Evolutionary conservation across 2,329 filamentous ascomycete genomes (phyloP).

Genomic region (Cladosporium sp.): DNA sequence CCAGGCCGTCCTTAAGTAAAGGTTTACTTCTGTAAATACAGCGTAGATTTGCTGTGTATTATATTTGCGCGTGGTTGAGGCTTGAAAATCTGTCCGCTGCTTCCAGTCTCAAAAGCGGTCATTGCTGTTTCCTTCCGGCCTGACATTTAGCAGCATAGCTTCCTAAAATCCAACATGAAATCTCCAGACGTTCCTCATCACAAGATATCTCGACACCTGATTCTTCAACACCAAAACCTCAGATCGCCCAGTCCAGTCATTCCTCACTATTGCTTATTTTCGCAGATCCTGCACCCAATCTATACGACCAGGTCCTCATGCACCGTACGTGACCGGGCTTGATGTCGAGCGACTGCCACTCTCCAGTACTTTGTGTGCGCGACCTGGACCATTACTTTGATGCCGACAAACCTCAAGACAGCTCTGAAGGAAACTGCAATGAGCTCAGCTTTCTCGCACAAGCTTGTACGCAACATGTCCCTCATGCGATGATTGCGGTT

Average conservation of each 20-base stretch:
- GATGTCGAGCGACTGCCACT: constrained; percentile 17
- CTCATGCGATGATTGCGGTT: too few species aligned
- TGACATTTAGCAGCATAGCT: not conserved
- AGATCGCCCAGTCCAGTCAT: not conserved
- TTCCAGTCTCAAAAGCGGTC: not conserved
- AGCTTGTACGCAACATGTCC: too few species aligned
- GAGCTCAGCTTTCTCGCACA: not conserved
- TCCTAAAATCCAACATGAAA: not conserved
- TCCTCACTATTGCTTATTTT: not conserved
- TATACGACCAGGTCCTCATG: not conserved
- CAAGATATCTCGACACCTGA: not conserved
- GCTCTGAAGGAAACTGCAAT: not conserved
- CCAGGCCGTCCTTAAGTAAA: constrained; percentile 78
- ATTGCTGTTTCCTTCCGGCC: not conserved
- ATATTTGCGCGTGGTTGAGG: constrained; percentile 20
- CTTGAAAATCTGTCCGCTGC: not conserved
- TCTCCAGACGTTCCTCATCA: not conserved
- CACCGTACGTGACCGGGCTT: constrained; percentile 1
- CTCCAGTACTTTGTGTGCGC: constrained; percentile 14
- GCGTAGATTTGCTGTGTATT: constrained; percentile 23
- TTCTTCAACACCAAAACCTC: not conserved
- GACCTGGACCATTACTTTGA: constrained; percentile 2
- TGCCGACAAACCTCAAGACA: not conserved
- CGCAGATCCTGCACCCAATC: not conserved
- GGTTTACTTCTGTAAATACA: constrained; percentile 21